A percentile compares a stretch with the other conserved stretches of the same genome.
These are phyloP conservation scores for Hypericum perforatum DNA, from an alignment of 345 rosid genomes.

Conservation along the genomic window DNA sequence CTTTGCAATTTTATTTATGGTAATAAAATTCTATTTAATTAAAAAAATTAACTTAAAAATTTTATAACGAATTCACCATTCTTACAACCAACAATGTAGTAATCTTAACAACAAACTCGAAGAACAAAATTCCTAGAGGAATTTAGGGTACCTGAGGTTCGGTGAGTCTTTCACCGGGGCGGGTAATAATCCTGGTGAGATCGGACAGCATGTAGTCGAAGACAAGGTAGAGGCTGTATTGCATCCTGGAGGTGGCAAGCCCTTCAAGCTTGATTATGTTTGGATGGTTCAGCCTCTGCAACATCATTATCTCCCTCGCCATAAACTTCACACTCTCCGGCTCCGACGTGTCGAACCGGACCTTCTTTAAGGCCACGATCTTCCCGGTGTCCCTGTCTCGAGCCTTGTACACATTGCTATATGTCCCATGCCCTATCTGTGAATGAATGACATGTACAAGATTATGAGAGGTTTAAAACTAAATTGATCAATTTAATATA, in stretches of 20 bases:
- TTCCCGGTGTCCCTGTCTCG: slow-evolving; percentile 54
- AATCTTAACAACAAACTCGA: no score
- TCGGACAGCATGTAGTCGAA: slow-evolving; percentile 68
- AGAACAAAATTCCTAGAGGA: slow-evolving; percentile 1
- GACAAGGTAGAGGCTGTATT: slow-evolving; percentile 79
- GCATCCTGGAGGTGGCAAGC: slow-evolving; percentile 80
- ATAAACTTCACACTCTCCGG: slow-evolving; percentile 79
- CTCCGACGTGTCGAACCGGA: slow-evolving; percentile 74
- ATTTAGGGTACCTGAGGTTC: slow-evolving; percentile 46
- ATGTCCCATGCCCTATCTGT: slow-evolving; percentile 88
- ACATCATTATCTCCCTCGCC: slow-evolving; percentile 76
- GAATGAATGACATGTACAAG: neutral
- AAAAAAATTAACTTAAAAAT: no score
- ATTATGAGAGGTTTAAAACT: neutral
- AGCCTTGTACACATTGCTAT: slow-evolving; percentile 89
- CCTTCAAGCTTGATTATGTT: slow-evolving; percentile 80
- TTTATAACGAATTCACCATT: no score
- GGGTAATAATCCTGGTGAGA: slow-evolving; percentile 49
- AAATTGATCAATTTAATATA: neutral
- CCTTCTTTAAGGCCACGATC: slow-evolving; percentile 84
- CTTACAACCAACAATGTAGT: no score
- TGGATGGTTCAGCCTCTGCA: slow-evolving; percentile 72
- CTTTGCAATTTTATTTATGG: no score
- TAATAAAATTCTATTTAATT: no score
- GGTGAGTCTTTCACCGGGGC: slow-evolving; percentile 55